Conservation (phyloP, 2,329 filamentous ascomycete species). For the Ploettnerulaceae sp. region DNA sequence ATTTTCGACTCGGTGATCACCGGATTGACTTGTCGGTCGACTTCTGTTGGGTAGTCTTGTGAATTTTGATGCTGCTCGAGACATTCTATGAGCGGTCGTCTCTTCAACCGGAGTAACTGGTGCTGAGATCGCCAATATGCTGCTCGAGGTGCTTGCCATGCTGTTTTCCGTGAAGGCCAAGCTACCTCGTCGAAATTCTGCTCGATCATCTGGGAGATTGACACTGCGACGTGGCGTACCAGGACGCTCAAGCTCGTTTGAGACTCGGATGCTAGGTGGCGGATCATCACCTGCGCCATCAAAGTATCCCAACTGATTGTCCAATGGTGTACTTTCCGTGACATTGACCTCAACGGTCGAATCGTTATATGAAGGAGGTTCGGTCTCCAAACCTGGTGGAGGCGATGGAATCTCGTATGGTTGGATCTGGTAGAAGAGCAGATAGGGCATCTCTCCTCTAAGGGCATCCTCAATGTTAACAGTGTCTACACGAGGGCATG, state of each 20-base stretch:
- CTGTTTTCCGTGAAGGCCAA: conserved; percentile 44
- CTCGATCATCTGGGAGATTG: conserved; percentile 40
- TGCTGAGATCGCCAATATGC: conserved; percentile 38
- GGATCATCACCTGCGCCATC: conserved; percentile 40
- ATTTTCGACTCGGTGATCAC: conserved; percentile 54
- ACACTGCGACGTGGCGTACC: conserved; percentile 40
- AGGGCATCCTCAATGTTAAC: conserved; percentile 76
- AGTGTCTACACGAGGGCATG: conserved; percentile 61
- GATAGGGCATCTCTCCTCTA: conserved; percentile 84
- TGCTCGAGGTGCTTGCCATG: conserved; percentile 35
- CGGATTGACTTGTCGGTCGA: conserved; percentile 53
- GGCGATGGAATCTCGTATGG: conserved; percentile 60
- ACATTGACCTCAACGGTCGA: conserved; percentile 25
- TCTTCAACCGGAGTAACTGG: conserved; percentile 48
- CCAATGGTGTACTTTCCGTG: conserved; percentile 8
- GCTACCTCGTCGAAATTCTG: conserved; percentile 46
- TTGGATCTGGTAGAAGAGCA: conserved; percentile 92
- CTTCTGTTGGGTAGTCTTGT: conserved; percentile 44
- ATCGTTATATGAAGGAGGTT: conserved; percentile 56
- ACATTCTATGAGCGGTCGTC: conserved; percentile 48
- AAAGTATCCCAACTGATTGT: conserved; percentile 38
- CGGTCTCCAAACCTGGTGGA: neutral
- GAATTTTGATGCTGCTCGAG: conserved; percentile 54
- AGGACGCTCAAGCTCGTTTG: conserved; percentile 45
- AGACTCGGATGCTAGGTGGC: conserved; percentile 46